Evolutionary conservation across 2,329 filamentous ascomycete genomes (phyloP).

Genomic region (Shiraia sp.): DNA sequence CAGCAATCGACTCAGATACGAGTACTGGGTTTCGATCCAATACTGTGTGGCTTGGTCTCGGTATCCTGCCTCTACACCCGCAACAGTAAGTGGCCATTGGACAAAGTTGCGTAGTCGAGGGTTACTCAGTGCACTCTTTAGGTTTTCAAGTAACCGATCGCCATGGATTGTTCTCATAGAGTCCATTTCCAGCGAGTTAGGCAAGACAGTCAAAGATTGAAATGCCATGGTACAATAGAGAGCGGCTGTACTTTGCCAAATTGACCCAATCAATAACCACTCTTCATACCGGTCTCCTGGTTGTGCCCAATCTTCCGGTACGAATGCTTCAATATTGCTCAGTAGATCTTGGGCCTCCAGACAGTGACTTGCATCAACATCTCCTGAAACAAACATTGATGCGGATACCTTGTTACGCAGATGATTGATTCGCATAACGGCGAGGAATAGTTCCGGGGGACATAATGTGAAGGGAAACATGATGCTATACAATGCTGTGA

Average conservation of each 20-base stretch:
- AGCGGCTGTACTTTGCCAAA: constrained; percentile 28
- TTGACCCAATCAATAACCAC: constrained; percentile 27
- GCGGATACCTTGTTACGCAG: constrained; percentile 19
- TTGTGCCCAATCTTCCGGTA: constrained; percentile 32
- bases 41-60: constrained; percentile 14
- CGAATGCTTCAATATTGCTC: constrained; percentile 24
- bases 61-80: constrained; percentile 30
- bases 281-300: constrained; percentile 20
- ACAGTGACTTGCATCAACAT: constrained; percentile 9
- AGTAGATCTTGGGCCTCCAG: constrained; percentile 26
- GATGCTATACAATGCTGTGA: constrained; percentile 23
- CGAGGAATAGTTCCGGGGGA: constrained; percentile 27
- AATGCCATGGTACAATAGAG: constrained; percentile 36
- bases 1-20: constrained; percentile 16
- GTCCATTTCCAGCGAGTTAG: constrained; percentile 18
- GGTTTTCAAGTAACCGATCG: constrained; percentile 9
- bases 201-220: constrained; percentile 24
- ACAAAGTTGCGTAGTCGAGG: constrained; percentile 18
- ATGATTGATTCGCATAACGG: constrained; percentile 28
- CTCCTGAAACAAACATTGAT: constrained; percentile 7
- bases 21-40: constrained; percentile 25
- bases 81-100: constrained; percentile 30
- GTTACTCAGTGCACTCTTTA: constrained; percentile 10
- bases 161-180: constrained; percentile 18
- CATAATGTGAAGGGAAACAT: constrained; percentile 35